phyloP scores from a whole-genome alignment of 495 filamentous ascomycete species.

The Tuber umbilicatum region DNA sequence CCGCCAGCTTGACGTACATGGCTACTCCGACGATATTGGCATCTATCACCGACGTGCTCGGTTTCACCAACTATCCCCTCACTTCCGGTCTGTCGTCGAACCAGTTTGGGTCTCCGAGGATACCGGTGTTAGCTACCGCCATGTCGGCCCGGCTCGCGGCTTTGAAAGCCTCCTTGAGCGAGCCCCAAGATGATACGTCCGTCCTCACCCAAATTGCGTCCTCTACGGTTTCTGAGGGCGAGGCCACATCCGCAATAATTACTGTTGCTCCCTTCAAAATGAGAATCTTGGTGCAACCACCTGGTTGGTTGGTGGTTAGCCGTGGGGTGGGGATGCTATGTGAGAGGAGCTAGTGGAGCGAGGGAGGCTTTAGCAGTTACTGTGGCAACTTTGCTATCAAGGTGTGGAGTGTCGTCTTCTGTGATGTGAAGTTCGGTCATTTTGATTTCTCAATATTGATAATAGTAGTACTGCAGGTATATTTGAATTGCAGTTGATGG shows the following conservation, averaged over 20 bases:
- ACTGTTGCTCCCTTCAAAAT: conserved; percentile 28
- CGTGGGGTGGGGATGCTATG: not conserved
- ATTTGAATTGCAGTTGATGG: not conserved
- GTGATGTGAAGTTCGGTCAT: conserved; percentile 8
- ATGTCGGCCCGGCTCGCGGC: conserved; percentile 35
- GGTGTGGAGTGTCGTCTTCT: conserved; percentile 3
- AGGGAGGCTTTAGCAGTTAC: not conserved
- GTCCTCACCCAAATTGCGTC: conserved; percentile 16
- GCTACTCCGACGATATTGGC: conserved; percentile 36
- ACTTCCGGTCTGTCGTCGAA: conserved; percentile 29
- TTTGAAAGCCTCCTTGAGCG: conserved; percentile 29
- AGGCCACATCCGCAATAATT: conserved; percentile 30
- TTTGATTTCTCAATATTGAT: not conserved
- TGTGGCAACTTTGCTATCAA: conserved; percentile 8
- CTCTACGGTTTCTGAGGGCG: conserved; percentile 16
- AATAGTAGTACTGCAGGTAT: not conserved
- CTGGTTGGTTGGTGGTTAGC: conserved; percentile 1
- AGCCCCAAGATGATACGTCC: conserved; percentile 32
- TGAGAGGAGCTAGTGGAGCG: not conserved
- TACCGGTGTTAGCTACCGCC: conserved; percentile 41
- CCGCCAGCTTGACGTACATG: conserved; percentile 40
- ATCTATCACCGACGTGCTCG: conserved; percentile 33
- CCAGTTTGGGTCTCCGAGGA: conserved; percentile 36
- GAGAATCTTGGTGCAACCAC: conserved; percentile 26
- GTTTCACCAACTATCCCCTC: conserved; percentile 33